Base-by-base conservation (phyloP, 768 basidiomycete species). In the Phaeotremella fagi region DNA sequence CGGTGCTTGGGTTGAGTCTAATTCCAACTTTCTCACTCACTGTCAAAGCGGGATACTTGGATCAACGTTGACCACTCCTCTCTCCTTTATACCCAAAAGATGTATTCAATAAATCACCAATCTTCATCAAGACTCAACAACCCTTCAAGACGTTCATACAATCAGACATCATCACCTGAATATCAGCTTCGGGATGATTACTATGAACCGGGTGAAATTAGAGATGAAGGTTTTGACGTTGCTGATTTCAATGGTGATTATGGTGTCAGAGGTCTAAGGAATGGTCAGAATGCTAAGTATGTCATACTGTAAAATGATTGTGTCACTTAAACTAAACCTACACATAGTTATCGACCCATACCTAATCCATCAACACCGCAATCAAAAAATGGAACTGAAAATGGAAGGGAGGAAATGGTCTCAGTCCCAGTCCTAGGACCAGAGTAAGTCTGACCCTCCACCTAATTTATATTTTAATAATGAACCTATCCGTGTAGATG, bases 351-450 rank as follows among this genome's bases (percentile, higher is more conserved):
- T 54, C 51, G 48, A 12, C 59, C 60, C 0, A 48, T 61, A 3
- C 48, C 50, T 3, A 48, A 41, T 22, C 62, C 61, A 22, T 18
- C 53, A 3, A 42, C 66, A 15, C 61, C 67, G 0, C 45, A n/a
- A n/a, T n/a, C n/a, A n/a, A n/a, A n/a, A n/a, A n/a, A n/a, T n/a
- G n/a, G n/a, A 42, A 50, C 48, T 4, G 29, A 22, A 11, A 33
- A 45, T 4, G 57, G 59, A 6, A 33, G 59, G 3, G 87, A 90
- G 22, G 91, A 97, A 74, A 79, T 92, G 72, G 85, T 94, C 38
- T 94, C 91, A 0, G 89, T 95, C 0, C 91, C 91, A 2, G 87
- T 87, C 1, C 79, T 97, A 2, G 91, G 91, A 18, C 77, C 91
- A 0, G 91, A 97, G 76, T 75, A 54, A 48, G 71, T 70, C 14